Base-by-base conservation (phyloP, 352 stramenopile species). In the Globisporangium iwayamae region DNA sequence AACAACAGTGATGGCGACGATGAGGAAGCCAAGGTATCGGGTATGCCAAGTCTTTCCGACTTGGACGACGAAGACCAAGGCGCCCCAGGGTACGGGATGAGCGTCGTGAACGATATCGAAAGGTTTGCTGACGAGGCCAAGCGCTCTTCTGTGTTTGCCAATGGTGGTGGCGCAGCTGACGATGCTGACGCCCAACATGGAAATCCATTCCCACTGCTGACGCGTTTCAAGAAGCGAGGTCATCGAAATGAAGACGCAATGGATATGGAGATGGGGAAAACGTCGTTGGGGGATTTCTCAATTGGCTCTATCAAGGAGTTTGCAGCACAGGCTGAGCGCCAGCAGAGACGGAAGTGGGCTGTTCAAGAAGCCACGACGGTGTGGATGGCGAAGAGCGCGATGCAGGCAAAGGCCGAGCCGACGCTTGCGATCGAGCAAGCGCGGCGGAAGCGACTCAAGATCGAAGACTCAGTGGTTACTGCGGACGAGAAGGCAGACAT, bases 381-480 rank as follows among this genome's bases (percentile, higher is more conserved):
- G 13, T 87, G 75, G 78, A 45, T 74, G 14, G 56, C 72, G 20
- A 70, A 74, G 30, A 75, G 85, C 56, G 60, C 78, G n/a, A 65
- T 79, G 45, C 56, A 69, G 47, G 66, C 69, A 7, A 79, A 78
- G 39, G 56, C 76, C 16, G 78, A 89, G 47, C 72, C 78, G 4
- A 63, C 72, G 20, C 72, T 86, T 13, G 75, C 70, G 16, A 86
- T 84, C 38, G 74, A 87, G 39, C 74, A 67, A 48, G 61, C 73
- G 2, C 75, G 79, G 7, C 50, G 45, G 22, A 60, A 67, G 32
- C 56, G 67, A n/a, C 64, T 85, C 16, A 71, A 67, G 56, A 38
- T 60, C 20, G 56, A 65, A 20, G 25, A 59, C 18, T 22, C 25
- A 14, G 25, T 20, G 32, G 30, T 14, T 52, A 10, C 2, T 47